Base-by-base conservation (phyloP, 106 monocot genomes). In the Acorus calamus region DNA sequence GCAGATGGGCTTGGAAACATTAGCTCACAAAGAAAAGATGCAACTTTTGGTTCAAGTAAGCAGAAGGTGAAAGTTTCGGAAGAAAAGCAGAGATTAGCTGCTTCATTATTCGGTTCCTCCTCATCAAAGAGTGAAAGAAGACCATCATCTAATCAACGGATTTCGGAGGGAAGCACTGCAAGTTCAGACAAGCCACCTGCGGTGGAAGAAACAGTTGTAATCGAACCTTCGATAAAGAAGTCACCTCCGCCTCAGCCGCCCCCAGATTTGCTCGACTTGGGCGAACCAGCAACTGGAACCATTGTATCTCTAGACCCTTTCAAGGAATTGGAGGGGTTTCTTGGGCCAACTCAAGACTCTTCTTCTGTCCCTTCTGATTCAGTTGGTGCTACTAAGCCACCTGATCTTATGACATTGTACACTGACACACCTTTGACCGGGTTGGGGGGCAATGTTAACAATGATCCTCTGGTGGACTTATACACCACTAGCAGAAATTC, bases 21-120 rank as follows among this genome's bases (percentile, higher is more conserved):
- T 28, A 28, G 28, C 28, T 69, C 77, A 11, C 67, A 75, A 42
- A 8, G 62, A 47, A 73, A 78, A 44, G 83, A 86, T 56, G 47
- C 50, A 14, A 60, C 75, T 60, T 53, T 74, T 50, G 72, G 66
- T 65, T 71, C 87, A 0, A 73, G 80, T 67, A 91, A 54, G 70
- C 74, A 84, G 51, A 55, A 71, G 45, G 77, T 61, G 44, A 83
- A 88, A 68, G 74, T 88, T 55, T 88, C 98, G 14, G 81, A 80
- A 58, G 98, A 98, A 70, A 98, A 98, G 67, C 98, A 98, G 62
- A 85, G 59, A 73, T 55, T 98, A 49, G 98, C 98, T 13, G 98
- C 98, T 57, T 92, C 98, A n/a, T 68, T 98, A 11, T 98, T 98
- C 63, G 98, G 98, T 59, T 52, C 60, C 47, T 74, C 86, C 63